A percentile compares a stretch with the other conserved stretches of the same genome.
These are phyloP conservation scores for Vitis riparia DNA, from an alignment of 164 flowering plant genomes.

Conservation along the genomic window DNA sequence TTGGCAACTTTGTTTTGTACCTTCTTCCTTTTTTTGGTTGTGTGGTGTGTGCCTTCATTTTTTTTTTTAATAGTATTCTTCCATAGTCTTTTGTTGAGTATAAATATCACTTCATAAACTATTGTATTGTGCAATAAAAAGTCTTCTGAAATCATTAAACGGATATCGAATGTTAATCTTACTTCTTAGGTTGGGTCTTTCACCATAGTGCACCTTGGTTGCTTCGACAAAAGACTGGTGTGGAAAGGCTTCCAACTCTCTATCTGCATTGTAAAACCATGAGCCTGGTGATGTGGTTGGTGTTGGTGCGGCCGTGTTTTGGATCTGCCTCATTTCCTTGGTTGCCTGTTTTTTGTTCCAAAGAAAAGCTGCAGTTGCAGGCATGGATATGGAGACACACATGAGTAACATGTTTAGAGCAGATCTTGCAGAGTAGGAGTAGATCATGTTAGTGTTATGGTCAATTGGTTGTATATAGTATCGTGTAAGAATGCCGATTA, in stretches of 20 bases:
- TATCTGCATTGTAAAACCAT: constrained; percentile 28
- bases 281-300: constrained; percentile 35
- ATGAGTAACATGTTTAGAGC: constrained; percentile 40
- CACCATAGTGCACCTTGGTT: constrained; percentile 60
- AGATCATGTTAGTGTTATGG: constrained; percentile 43
- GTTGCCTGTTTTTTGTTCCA: constrained; percentile 58
- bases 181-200: constrained; percentile 73
- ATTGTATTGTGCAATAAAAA: no score
- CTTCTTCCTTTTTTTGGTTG: no score
- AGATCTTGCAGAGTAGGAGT: constrained; percentile 29
- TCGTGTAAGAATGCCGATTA: constrained; percentile 46
- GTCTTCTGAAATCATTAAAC: no score
- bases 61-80: no score
- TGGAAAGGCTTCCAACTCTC: constrained; percentile 69
- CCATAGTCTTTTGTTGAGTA: no score
- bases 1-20: no score
- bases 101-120: no score
- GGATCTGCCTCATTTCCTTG: constrained; percentile 42
- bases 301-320: constrained; percentile 32
- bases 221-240: constrained; percentile 48
- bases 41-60: no score
- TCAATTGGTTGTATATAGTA: constrained; percentile 74
- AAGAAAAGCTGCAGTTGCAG: constrained; percentile 44
- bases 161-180: constrained; percentile 11
- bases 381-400: constrained; percentile 42